A percentile compares a stretch with the other conserved stretches of the same genome.
These are phyloP conservation scores for Teunomyces panamensis DNA, from an alignment of 805 yeast genomes.

Conservation along the genomic window DNA sequence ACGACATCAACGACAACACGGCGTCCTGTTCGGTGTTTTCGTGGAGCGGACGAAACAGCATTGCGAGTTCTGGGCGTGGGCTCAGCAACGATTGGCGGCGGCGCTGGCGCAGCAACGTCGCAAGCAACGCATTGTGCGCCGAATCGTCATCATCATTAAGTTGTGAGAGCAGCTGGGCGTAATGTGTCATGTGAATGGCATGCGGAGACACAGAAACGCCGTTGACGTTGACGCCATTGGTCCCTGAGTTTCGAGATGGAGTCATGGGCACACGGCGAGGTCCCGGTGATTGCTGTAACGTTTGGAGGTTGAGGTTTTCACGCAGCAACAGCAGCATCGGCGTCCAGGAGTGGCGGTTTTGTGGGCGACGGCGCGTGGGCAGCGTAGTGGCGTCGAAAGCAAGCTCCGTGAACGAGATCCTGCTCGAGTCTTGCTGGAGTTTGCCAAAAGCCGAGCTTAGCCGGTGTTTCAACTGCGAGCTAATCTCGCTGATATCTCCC, in stretches of 20 bases:
- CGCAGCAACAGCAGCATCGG: slow-evolving; percentile 15
- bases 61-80: slow-evolving; percentile 6
- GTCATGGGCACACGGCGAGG: not conserved
- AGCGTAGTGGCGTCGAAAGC: slow-evolving; percentile 15
- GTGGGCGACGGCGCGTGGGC: slow-evolving; percentile 14
- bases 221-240: not conserved
- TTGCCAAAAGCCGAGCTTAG: slow-evolving; percentile 41
- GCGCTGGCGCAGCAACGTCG: slow-evolving; percentile 35
- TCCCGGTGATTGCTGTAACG: slow-evolving; percentile 33
- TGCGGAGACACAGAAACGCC: not conserved
- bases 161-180: slow-evolving; percentile 5
- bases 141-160: slow-evolving; percentile 31
- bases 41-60: not conserved
- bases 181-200: not conserved
- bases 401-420: slow-evolving; percentile 30
- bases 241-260: not conserved
- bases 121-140: slow-evolving; percentile 45
- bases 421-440: slow-evolving; percentile 26
- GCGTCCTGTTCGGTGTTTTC: slow-evolving; percentile 45
- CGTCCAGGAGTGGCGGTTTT: slow-evolving; percentile 1
- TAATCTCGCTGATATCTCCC: slow-evolving; percentile 28
- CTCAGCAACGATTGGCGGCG: slow-evolving; percentile 18
- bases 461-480: slow-evolving; percentile 34
- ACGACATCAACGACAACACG: slow-evolving; percentile 51
- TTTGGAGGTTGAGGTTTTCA: slow-evolving; percentile 37